Evolutionary conservation across 805 yeast species (phyloP), one percentile per base, ranked within the genome.

Genomic region (Candida xyloterini): DNA sequence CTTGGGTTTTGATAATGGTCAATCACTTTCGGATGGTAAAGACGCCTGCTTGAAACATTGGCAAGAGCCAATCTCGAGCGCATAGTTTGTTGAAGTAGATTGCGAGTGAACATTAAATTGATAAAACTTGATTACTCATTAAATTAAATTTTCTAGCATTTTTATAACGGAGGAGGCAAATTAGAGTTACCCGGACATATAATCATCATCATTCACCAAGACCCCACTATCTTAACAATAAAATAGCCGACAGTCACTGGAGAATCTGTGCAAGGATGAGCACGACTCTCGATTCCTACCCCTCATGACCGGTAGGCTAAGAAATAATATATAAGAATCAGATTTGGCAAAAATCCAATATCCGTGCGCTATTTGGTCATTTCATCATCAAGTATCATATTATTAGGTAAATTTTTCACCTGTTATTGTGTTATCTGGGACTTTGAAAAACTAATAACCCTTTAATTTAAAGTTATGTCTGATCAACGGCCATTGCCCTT

Each of bases 1-100:
- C 99, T 78, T 46, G 99, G 99, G 68, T 91, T 90, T 57, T 86
- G 81, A 66, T 93, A 93, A 62, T 93, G 99, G 61, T 93, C 98
- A 53, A 91, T 82, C 38, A 91, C 97, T 62, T 88, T 89, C 46
- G 88, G 89, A 58, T 90, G 97, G 59, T 91, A 91, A n/a, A 60
- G 52, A 54, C 76, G 65, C 18, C 30, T 33, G 37, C 34, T 39
- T 10, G 38, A 18, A 10, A 33, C 26, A 21, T 39, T 39, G 8
- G 38, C 42, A 29, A 39, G 34, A 23, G 38, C 42, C 13, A 15
- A 32, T 52, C 45, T 36, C 10, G 45, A 36, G 25, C 31, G 28
- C 13, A 33, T 20, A 8, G 39, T 16, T 38, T 44, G 43, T 42
- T 47, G 45, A 27, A 43, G n/a, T 27, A 53, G 28, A 30, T 41